Base-by-base conservation (phyloP, 495 filamentous ascomycete genomes). In the Tuber umbilicatum region DNA sequence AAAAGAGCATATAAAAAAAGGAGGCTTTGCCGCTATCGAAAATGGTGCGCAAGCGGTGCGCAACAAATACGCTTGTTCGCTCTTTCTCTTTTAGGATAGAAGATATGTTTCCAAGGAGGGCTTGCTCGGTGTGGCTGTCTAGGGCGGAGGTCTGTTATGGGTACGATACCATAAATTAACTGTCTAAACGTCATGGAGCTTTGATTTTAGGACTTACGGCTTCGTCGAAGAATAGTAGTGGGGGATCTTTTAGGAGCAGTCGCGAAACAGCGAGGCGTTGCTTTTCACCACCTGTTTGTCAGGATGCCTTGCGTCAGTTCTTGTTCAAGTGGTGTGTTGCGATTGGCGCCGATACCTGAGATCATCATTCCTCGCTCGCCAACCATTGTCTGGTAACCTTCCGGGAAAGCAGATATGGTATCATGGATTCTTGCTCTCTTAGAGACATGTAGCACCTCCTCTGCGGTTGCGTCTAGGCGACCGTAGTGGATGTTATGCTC, bases 351-450 rank as follows among this genome's bases (percentile, higher is more conserved):
- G 23, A 47, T 72, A 79, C 79, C 95, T 5, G 92, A 94, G 27
- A 98, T 97, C 95, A 98, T 98, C 91, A 98, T 91, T 1, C 95
- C 95, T 38, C 96, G 87, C 86, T 99, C 95, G 27, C 95, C 95
- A 17, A 99, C 95, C 80, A 91, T 94, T 2, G 95, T 99, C 27
- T 91, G 83, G 81, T 99, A 99, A 5, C 93, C 93, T 23, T 94
- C 90, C 1, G 94, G 94, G 78, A 94, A 89, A 43, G 84, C 84
- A 71, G 88, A 85, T 72, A 99, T 90, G 69, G 91, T 92, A 35
- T 97, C 90, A 83, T 97, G 90, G 69, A 98, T 93, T 72, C 90
- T 89, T 9, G 95, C 96, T 73, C 91, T 86, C 78, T 90, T 89
- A 0, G 95, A 93, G 2, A 91, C 95, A 50, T 88, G 88, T 37